Percentiles rank a stretch among this genome's conserved stretches.
Evolutionary conservation across 1,139 yeast genomes (phyloP).

Genomic region (Geotrichum carabidarum): DNA sequence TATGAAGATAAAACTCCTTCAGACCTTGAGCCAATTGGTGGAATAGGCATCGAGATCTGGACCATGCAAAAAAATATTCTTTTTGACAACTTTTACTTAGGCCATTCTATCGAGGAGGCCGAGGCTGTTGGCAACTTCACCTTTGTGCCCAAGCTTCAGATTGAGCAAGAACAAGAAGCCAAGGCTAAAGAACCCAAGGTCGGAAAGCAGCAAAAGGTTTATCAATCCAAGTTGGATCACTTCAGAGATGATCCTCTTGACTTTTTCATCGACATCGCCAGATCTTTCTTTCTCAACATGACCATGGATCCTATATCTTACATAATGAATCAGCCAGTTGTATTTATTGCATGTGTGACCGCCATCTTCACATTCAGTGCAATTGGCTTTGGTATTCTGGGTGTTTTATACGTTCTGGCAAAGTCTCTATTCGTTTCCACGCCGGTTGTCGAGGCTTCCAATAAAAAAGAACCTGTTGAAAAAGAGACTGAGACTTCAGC

Average conservation of each 20-base stretch:
- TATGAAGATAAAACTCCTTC: slow-evolving; percentile 57
- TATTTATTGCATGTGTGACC: slow-evolving; percentile 31
- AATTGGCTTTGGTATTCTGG: slow-evolving; percentile 30
- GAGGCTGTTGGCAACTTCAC: slow-evolving; percentile 76
- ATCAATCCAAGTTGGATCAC: slow-evolving; percentile 26
- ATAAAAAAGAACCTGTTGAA: slow-evolving; percentile 18
- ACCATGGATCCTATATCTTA: slow-evolving; percentile 34
- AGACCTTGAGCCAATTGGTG: slow-evolving; percentile 65
- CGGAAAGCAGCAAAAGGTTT: slow-evolving; percentile 27
- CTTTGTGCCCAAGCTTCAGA: slow-evolving; percentile 53
- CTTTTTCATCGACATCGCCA: slow-evolving; percentile 31
- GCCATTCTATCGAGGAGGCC: slow-evolving; percentile 77
- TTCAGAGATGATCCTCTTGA: slow-evolving; percentile 38
- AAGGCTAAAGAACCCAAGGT: slow-evolving; percentile 35
- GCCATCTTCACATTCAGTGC: slow-evolving; percentile 25
- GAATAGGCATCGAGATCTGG: slow-evolving; percentile 87
- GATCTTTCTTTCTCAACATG: slow-evolving; percentile 35
- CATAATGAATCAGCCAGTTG: slow-evolving; percentile 35
- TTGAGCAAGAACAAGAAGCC: slow-evolving; percentile 46
- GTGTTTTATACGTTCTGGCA: slow-evolving; percentile 23
- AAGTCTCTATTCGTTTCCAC: slow-evolving; percentile 15
- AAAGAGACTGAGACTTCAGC: slow-evolving; percentile 2
- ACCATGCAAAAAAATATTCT: slow-evolving; percentile 69
- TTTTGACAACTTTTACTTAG: slow-evolving; percentile 80
- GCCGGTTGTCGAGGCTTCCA: slow-evolving; percentile 14